A percentile compares a stretch with the other conserved stretches of the same genome.
These are phyloP conservation scores for Pyrenophora graminea DNA, from an alignment of 2,329 filamentous ascomycete species.

Conservation along the genomic window DNA sequence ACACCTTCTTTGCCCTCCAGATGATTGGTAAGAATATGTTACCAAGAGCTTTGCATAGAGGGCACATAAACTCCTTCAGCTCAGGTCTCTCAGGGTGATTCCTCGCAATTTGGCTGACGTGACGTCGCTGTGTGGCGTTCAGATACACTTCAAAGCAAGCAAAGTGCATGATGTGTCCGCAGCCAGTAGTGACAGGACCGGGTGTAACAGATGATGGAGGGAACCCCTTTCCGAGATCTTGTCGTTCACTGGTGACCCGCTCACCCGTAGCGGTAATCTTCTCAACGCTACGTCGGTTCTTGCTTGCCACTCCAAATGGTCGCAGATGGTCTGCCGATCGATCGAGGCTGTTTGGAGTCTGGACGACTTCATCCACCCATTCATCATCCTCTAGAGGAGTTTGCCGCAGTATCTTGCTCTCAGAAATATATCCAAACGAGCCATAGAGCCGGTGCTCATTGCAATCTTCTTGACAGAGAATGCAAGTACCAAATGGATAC, in stretches of 20 bases:
- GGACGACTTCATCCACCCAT: constrained; percentile 79
- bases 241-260: constrained; percentile 72
- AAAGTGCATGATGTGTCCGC: constrained; percentile 98
- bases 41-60: constrained; percentile 92
- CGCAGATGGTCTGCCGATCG: constrained; percentile 79
- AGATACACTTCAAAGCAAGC: constrained; percentile 92
- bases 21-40: constrained; percentile 94
- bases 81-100: constrained; percentile 85
- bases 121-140: constrained; percentile 78
- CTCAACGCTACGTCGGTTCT: constrained; percentile 77
- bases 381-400: constrained; percentile 82
- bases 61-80: constrained; percentile 90
- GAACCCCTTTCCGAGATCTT: constrained; percentile 88
- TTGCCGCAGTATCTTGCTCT: constrained; percentile 84
- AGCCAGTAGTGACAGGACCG: constrained; percentile 86
- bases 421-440: constrained; percentile 85
- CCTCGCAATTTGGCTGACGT: constrained; percentile 88
- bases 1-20: constrained; percentile 90
- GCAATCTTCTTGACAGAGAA: constrained; percentile 94
- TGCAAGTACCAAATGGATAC: constrained; percentile 91
- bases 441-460: constrained; percentile 88
- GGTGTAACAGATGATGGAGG: constrained; percentile 67
- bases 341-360: constrained; percentile 81
- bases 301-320: constrained; percentile 87
- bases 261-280: constrained; percentile 76